Base-by-base conservation (phyloP, 2,329 filamentous ascomycete genomes). In the Waltergamsia citrina region DNA sequence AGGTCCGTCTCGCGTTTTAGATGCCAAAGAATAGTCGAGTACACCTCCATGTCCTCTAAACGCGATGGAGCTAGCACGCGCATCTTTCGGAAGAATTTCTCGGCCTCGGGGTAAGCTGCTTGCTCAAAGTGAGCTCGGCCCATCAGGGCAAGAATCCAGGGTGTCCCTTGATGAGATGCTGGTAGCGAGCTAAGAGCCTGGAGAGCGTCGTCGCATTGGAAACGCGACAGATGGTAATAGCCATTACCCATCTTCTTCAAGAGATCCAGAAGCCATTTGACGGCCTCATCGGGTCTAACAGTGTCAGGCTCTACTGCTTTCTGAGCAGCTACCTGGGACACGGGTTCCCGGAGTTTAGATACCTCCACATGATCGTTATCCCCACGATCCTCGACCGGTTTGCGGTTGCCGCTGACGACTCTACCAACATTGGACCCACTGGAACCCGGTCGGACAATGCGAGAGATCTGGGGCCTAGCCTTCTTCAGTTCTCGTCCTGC, bases 21-120 rank as follows among this genome's bases (percentile, higher is more conserved):
- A 56, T 95, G 88, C 92, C 93, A 98, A n/a, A 98, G 70, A n/a
- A 94, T 81, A 1, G 92, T 98, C 11, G 90, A 96, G 59, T 94
- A 98, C 23, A 96, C 80, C 53, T 98, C 92, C 88, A 96, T 95
- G 50, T 95, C 88, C 51, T 94, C 83, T 29, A 93, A 69, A 4
- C 85, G 78, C 2, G 85, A 84, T 1, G 90, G 90, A 10, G 85
- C 80, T 44, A 92, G 69, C 21, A 81, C 74, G 33, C 86, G 79
- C 43, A 98, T 74, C 36, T 79, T 78, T 38, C 78, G 71, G 55
- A 94, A 98, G 48, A 80, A 83, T 43, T 83, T 85, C 52, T 94
- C 90, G 4, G 92, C 86, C 42, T 94, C 85, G 3, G 68, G 65
- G 52, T 96, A 95, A 43, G 81, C 74, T 8, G 83, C 82, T 53